Evolutionary conservation across 306 rosid genomes (phyloP).

Genomic region (Quillaja saponaria): DNA sequence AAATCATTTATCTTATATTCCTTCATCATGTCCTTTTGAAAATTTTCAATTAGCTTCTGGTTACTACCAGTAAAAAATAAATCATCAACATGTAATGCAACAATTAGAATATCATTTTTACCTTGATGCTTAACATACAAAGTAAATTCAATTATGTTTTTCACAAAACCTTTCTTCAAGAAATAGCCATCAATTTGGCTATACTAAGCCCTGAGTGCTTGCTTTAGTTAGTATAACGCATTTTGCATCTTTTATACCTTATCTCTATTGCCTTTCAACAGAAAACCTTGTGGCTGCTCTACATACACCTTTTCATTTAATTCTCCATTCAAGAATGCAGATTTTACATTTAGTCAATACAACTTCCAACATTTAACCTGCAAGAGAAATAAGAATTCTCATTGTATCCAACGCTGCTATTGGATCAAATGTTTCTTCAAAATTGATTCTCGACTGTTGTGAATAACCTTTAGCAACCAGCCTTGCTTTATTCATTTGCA

Average conservation of each 20-base stretch:
- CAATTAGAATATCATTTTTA: neutral
- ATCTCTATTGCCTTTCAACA: neutral
- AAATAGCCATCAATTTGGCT: slow-evolving; percentile 3
- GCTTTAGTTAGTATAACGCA: neutral
- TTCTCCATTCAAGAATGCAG: neutral
- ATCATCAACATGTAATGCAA: neutral
- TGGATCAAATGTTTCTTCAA: neutral
- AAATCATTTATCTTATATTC: neutral
- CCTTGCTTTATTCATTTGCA: neutral
- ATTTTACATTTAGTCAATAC: neutral
- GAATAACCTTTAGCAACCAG: neutral
- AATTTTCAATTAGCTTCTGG: neutral
- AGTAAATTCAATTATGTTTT: neutral
- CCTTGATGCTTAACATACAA: neutral
- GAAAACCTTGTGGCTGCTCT: neutral
- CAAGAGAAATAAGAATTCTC: neutral
- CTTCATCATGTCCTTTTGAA: neutral
- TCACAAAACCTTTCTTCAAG: neutral
- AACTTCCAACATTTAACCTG: neutral
- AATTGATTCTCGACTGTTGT: neutral
- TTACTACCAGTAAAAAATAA: neutral
- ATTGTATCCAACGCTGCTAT: neutral
- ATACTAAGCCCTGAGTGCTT: neutral
- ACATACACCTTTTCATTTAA: too few species aligned
- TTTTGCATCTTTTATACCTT: neutral